Conservation (phyloP, 805 yeast species). For the Candida fluviatilis region DNA sequence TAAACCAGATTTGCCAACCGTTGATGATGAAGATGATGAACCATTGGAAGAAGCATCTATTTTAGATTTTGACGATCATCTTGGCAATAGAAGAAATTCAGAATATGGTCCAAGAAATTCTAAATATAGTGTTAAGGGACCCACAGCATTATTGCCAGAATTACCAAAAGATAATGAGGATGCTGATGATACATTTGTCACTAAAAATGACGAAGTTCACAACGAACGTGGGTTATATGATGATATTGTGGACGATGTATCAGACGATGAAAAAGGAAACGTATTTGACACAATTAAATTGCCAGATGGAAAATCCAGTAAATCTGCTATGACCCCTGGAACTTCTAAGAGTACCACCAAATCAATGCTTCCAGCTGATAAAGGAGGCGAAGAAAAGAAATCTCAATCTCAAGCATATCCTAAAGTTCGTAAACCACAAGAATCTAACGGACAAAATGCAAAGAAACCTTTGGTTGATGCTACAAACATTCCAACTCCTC, state of each 20-base stretch:
- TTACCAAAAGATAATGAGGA: slow-evolving; percentile 20
- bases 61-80: slow-evolving; percentile 38
- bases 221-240: slow-evolving; percentile 10
- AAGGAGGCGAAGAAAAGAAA: background rate
- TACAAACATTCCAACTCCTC: slow-evolving; percentile 20
- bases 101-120: slow-evolving; percentile 35
- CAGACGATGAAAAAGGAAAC: slow-evolving; percentile 24
- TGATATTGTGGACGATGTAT: slow-evolving; percentile 14
- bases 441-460: slow-evolving; percentile 8
- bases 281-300: slow-evolving; percentile 45
- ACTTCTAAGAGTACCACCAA: slow-evolving; percentile 13
- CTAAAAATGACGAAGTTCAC: slow-evolving; percentile 24
- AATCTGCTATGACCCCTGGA: slow-evolving; percentile 7
- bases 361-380: slow-evolving; percentile 24
- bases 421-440: slow-evolving; percentile 18
- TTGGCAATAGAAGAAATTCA: slow-evolving; percentile 35
- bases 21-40: slow-evolving; percentile 25
- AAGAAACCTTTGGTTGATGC: slow-evolving; percentile 34
- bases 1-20: slow-evolving; percentile 28
- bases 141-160: slow-evolving; percentile 24
- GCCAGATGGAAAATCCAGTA: slow-evolving; percentile 33
- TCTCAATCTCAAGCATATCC: slow-evolving; percentile 13
- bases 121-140: slow-evolving; percentile 17
- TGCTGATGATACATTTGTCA: slow-evolving; percentile 40
- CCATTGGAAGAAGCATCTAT: slow-evolving; percentile 35